Base-by-base conservation (phyloP, 1,284 basidiomycete genomes). In the Somion occarium region DNA sequence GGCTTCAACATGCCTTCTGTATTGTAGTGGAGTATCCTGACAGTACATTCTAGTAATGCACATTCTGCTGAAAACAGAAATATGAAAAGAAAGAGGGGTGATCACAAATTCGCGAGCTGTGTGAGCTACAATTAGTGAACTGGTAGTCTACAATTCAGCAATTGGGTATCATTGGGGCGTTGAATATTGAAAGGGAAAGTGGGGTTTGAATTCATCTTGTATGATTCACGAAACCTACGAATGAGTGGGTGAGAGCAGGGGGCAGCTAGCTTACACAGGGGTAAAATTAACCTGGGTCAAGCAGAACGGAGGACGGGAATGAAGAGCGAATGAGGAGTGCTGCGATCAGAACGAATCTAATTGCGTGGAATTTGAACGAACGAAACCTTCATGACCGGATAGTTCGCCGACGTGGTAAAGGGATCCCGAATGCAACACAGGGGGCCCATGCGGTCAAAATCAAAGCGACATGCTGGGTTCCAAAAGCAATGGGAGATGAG, bases 401-500 rank as follows among this genome's bases (percentile, higher is more conserved):
- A n/a, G n/a, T n/a, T n/a, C n/a, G n/a, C n/a, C n/a, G n/a, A n/a
- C n/a, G n/a, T n/a, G 23, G 53, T 46, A 27, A 26, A 48, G 39
- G 37, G 5, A 59, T 44, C n/a, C 61, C 62, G 46, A 65, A 60
- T 38, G 59, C 53, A n/a, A 67, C 37, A 23, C 52, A 48, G 2
- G 80, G 79, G 4, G 70, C 73, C 80, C 79, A 83, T 19, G 71
- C 77, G 22, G 70, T 69, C 27, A 82, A 60, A 18, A 82, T 59
- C 39, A 82, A 59, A 42, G 78, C 76, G 50, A 82, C 63, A 60
- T 82, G 76, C 52, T 82, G 80, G 37, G 79, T 76, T 18, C 79
- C 79, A 54, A 82, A 73, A 2, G 77, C 61, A 20, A 68, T 57
- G 3, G 74, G 75, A 27, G 55, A 56, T n/a, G n/a, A n/a, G 2